These are phyloP conservation scores for Filosporella fistucella DNA, from an alignment of 495 filamentous ascomycete species.

Conservation along the genomic window DNA sequence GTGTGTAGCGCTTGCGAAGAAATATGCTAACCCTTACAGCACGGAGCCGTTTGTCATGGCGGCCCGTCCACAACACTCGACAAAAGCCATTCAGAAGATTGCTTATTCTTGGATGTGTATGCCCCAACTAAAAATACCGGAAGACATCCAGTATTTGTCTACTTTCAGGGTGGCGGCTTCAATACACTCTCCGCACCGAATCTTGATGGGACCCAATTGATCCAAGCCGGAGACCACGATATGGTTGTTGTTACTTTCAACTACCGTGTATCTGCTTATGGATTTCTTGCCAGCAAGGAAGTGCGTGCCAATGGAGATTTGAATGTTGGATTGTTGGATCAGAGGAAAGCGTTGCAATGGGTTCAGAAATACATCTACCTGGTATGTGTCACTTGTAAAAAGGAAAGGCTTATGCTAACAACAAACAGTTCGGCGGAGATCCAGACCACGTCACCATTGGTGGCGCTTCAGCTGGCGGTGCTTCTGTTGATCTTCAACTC, in stretches of 20 bases:
- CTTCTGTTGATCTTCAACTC: slow-evolving; percentile 61
- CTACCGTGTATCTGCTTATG: slow-evolving; percentile 67
- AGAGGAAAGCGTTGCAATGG: slow-evolving; percentile 64
- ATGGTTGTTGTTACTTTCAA: slow-evolving; percentile 75
- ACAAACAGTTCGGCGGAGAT: slow-evolving; percentile 63
- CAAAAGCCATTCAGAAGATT: slow-evolving; percentile 55
- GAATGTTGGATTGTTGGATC: slow-evolving; percentile 71
- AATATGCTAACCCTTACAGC: slow-evolving; percentile 1
- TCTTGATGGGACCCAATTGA: slow-evolving; percentile 58
- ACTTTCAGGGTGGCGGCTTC: slow-evolving; percentile 76
- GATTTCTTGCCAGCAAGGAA: slow-evolving; percentile 64
- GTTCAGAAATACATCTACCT: slow-evolving; percentile 57
- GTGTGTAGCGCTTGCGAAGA: not conserved
- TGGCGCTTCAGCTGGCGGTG: slow-evolving; percentile 69
- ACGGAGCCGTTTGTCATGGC: slow-evolving; percentile 34
- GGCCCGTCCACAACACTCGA: slow-evolving; percentile 44
- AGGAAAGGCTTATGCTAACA: not conserved
- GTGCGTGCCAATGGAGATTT: slow-evolving; percentile 47
- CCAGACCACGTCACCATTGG: slow-evolving; percentile 66
- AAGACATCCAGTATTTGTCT: slow-evolving; percentile 63
- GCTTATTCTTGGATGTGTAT: slow-evolving; percentile 69
- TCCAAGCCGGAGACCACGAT: slow-evolving; percentile 49
- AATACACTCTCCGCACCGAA: slow-evolving; percentile 57
- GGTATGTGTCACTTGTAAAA: slow-evolving; percentile 28
- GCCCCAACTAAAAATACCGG: slow-evolving; percentile 47